Percentiles rank a stretch among this genome's conserved stretches.
Conservation (phyloP, 176 grass and related monocot species). For the Typha latifolia region DNA sequence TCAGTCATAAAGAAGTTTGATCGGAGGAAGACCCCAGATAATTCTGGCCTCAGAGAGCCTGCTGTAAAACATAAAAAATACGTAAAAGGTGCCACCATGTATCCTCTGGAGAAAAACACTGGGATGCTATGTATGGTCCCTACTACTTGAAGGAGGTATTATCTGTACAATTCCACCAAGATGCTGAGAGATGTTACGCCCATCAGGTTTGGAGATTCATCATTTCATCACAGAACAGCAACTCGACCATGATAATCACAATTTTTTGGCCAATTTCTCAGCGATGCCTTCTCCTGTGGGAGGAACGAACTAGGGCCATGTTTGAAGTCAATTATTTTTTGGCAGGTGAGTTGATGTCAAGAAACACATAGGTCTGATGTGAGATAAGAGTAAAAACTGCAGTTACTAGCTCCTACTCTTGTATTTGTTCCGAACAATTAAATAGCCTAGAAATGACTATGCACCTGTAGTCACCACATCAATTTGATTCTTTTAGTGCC, state of each 20-base stretch:
- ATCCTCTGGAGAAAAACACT: constrained; percentile 52
- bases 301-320: no score
- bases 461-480: no score
- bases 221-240: not conserved
- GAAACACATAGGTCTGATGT: no score
- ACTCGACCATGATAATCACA: not conserved
- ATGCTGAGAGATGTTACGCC: not conserved
- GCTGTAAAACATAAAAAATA: constrained; percentile 51
- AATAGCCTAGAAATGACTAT: no score
- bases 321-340: no score
- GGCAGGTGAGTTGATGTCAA: no score
- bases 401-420: no score
- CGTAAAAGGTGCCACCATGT: constrained; percentile 47
- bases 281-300: not conserved
- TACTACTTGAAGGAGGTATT: not conserved
- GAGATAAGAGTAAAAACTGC: no score
- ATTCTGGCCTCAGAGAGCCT: constrained; percentile 43
- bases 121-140: constrained; percentile 66
- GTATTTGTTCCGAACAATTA: no score
- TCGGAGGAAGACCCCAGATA: constrained; percentile 23
- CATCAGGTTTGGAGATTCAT: not conserved
- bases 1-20: constrained; percentile 53
- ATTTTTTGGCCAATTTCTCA: not conserved
- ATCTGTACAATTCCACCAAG: not conserved
- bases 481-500: no score